Conservation (phyloP, 495 filamentous ascomycete species). For the Xylaria venustula region DNA sequence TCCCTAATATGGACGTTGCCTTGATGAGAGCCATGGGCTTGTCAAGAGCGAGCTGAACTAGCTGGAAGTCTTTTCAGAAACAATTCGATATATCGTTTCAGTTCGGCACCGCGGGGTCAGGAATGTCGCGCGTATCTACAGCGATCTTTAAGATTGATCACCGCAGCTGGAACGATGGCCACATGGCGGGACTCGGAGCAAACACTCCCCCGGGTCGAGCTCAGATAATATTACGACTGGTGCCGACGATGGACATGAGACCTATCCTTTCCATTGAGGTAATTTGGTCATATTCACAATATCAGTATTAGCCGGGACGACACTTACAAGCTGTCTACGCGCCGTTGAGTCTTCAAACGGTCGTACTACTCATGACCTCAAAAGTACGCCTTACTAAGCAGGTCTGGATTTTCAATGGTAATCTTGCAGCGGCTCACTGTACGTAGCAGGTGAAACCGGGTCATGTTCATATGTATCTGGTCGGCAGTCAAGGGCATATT, state of each 20-base stretch:
- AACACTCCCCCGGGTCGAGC: not conserved
- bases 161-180: not conserved
- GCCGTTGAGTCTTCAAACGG: not conserved
- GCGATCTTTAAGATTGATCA: slow-evolving; percentile 10
- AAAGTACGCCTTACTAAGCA: not conserved
- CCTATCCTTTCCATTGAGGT: not conserved
- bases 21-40: not conserved
- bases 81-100: slow-evolving; percentile 17
- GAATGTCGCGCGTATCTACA: slow-evolving; percentile 14
- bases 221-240: not conserved
- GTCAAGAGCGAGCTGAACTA: not conserved
- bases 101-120: slow-evolving; percentile 5
- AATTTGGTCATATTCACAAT: not conserved
- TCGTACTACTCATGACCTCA: not conserved
- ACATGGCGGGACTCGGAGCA: not conserved
- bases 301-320: not conserved
- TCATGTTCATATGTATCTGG: too few species aligned
- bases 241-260: not conserved
- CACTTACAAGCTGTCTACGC: not conserved
- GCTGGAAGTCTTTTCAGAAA: slow-evolving; percentile 11
- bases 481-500: too few species aligned
- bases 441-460: slow-evolving; percentile 1
- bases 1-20: not conserved
- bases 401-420: not conserved
- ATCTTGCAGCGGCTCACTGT: not conserved